A percentile compares a stretch with the other conserved stretches of the same genome.
phyloP scores from a whole-genome alignment of 371 early-diverging fungal genomes.

The Mortierella sp. region DNA sequence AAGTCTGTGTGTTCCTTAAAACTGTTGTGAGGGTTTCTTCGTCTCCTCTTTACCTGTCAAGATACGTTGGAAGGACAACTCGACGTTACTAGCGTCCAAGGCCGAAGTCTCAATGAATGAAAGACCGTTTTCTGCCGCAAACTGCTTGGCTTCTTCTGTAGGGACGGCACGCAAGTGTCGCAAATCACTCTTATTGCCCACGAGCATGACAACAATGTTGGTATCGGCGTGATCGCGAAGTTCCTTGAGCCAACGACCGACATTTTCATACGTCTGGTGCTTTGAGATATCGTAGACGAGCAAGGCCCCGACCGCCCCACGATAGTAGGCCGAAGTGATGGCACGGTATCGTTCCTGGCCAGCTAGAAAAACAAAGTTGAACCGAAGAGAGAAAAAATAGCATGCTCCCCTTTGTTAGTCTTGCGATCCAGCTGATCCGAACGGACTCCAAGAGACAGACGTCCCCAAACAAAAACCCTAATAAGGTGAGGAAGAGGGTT shows the following conservation, averaged over 20 bases:
- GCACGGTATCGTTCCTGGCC: constrained; percentile 93
- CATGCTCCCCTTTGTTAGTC: constrained; percentile 1
- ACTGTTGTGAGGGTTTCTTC: background rate
- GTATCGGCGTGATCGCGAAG: constrained; percentile 97
- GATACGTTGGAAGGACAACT: constrained; percentile 92
- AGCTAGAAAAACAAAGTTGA: constrained; percentile 58
- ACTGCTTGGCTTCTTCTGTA: constrained; percentile 96
- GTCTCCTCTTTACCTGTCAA: constrained; percentile 75
- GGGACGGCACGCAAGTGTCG: constrained; percentile 95
- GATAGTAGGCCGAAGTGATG: constrained; percentile 95
- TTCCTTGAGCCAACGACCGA: constrained; percentile 98
- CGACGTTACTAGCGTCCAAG: constrained; percentile 94
- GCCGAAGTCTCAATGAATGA: constrained; percentile 97
- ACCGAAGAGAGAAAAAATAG: background rate
- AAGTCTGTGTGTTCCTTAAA: background rate
- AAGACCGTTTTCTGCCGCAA: constrained; percentile 92
- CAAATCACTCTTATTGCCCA: constrained; percentile 99
- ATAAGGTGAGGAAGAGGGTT: constrained; percentile 10
- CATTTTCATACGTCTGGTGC: constrained; percentile 95
- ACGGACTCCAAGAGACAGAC: constrained; percentile 4
- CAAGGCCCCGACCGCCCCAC: constrained; percentile 99
- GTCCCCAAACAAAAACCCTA: constrained; percentile 18
- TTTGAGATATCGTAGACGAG: constrained; percentile 99
- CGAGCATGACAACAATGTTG: constrained; percentile 98
- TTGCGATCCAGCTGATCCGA: background rate